Evolutionary conservation across 257 asterid species (phyloP).

Genomic region (Cinchona pubescens): DNA sequence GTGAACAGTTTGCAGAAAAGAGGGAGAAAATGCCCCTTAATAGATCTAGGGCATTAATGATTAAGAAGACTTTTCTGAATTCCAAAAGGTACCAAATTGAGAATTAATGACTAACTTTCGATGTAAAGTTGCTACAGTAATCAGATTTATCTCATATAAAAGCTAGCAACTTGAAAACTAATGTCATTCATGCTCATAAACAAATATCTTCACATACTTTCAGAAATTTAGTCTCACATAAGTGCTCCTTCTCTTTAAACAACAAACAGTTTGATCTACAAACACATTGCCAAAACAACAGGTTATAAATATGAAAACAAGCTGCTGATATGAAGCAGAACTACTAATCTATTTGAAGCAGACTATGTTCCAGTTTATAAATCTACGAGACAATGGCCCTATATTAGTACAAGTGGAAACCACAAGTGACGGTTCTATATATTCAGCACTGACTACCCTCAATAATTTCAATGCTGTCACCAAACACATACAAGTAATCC

Average conservation of each 20-base stretch:
- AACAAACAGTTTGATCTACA: neutral
- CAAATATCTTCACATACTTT: neutral
- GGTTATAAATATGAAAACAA: too few species aligned
- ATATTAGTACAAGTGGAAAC: neutral
- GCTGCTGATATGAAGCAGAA: neutral
- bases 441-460: neutral
- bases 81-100: neutral
- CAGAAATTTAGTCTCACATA: neutral
- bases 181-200: neutral
- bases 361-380: neutral
- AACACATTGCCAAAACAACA: neutral
- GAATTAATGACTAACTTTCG: neutral
- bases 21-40: neutral
- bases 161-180: neutral
- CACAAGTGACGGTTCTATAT: neutral
- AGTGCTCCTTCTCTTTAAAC: neutral
- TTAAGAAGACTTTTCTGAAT: neutral
- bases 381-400: neutral
- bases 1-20: neutral
- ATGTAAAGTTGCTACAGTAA: neutral
- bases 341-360: neutral
- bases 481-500: neutral
- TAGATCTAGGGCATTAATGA: neutral
- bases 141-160: neutral
- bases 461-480: neutral